Evolutionary conservation across 768 basidiomycete genomes (phyloP).

Genomic region (Tylopilus plumbeoviolaceoides): DNA sequence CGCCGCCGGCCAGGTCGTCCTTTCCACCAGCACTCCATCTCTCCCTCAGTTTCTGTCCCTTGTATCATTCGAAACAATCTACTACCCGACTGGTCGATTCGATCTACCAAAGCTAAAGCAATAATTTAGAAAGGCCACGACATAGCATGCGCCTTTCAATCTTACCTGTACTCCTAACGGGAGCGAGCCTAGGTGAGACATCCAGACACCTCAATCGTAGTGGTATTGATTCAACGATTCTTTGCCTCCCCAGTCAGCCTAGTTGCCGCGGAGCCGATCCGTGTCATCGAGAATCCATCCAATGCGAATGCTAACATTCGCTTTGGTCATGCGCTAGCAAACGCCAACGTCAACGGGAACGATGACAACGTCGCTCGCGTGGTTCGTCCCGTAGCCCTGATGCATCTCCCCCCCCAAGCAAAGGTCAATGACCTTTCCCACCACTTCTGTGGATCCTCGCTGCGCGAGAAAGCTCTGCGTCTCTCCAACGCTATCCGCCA

Average conservation of each 20-base stretch:
- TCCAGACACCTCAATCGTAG: not conserved
- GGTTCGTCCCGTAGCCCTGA: slow-evolving; percentile 11
- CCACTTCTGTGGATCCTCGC: slow-evolving; percentile 32
- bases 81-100: not conserved
- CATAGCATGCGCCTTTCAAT: slow-evolving; percentile 36
- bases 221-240: not conserved
- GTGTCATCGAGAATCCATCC: slow-evolving; percentile 37
- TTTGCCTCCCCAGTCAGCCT: slow-evolving; percentile 24
- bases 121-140: not conserved
- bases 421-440: slow-evolving; percentile 18
- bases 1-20: not conserved
- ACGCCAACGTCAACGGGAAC: slow-evolving; percentile 28
- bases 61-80: not conserved
- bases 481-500: slow-evolving; percentile 54
- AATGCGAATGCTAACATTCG: slow-evolving; percentile 33
- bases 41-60: not conserved
- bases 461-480: slow-evolving; percentile 47
- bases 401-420: slow-evolving; percentile 6
- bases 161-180: slow-evolving; percentile 35
- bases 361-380: slow-evolving; percentile 24
- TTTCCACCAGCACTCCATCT: not conserved
- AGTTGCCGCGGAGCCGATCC: slow-evolving; percentile 48
- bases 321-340: slow-evolving; percentile 36
- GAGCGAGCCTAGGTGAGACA: slow-evolving; percentile 31
- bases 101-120: not conserved